Base-by-base conservation (phyloP, 495 filamentous ascomycete genomes). In the Cercophora samala region DNA sequence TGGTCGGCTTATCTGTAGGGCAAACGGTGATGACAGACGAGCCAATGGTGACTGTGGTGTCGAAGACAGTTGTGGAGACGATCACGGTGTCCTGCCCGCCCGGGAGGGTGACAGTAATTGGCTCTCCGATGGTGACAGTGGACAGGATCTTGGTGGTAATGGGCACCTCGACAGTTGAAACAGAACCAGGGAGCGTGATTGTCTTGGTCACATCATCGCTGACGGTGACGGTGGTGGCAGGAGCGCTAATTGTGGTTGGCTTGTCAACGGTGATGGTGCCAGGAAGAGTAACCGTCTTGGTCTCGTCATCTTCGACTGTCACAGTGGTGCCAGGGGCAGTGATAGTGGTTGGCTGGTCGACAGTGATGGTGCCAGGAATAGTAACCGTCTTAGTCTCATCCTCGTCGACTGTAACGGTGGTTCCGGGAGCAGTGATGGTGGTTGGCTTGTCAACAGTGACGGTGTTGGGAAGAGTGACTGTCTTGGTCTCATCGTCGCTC, bases 1-100 rank as follows among this genome's bases (percentile, higher is more conserved):
- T 19, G 5, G 53, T 13, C 53, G 53, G 1, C n/a, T 19, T 23
- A 5, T 0, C 29, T 4, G 46, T 46, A 21, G 60, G 66, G 66
- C 66, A 67, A 60, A 64, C 51, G 42, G 66, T 68, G 22, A 64
- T 21, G 26, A 64, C 46, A 9, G 61, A 32, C 0, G 66, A 55
- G 22, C 32, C 56, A n/a, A 60, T 61, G 32, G 62, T 64, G 21
- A 53, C 54, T 18, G 52, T 68, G 54, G 61, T 63, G 54, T 64
- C 53, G 21, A 52, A 23, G 9, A 59, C 61, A 19, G 60, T 23
- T 1, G 66, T 68, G n/a, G 26, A 29, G 55, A 46, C 21, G 25
- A 64, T 68, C 17, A 62, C 62, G 5, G 66, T 68, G 29, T 29
- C 64, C 46, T 21, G 54, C n/a, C 22, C 32, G 4, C 29, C 29